Evolutionary conservation across 202 grass and related monocot species (phyloP), one percentile per base, ranked within the genome.

Genomic region (Elaeis oleifera): DNA sequence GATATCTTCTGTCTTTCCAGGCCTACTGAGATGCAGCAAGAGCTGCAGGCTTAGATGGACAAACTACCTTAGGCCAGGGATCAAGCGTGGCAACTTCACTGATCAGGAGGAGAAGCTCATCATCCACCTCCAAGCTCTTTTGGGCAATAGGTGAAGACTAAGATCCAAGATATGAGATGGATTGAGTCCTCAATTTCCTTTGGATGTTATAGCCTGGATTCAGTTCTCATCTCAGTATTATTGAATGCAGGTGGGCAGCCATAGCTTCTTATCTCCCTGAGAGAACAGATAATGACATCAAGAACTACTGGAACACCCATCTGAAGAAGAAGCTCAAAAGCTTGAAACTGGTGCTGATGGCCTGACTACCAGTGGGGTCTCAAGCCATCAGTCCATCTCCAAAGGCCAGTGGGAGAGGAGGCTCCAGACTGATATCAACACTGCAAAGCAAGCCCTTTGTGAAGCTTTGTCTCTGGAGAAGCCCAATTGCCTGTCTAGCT

Each of bases 291-390:
- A 95, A 95, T 61, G 86, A 95, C 86, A 72, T 95, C 81, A 95
- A 95, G 90, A 90, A 95, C 76, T 86, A 87, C 83, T 95, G 86
- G 90, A 90, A 95, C 83, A 95, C 86, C 1, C 83, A 95, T 77
- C 86, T 95, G 66, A 90, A 80, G 72, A 90, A 87, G 65, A 95
- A 87, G 73, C 78, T 90, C 6, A 60, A 22, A 54, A 49, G 58
- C 25, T 13, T 4, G 6, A 58, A 44, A 14, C 36, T 44, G 36
- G 36, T 44, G 36, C 2, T 44, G 36, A 44, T 44, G 36, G 36
- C 36, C 36, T 44, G 36, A 44, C 36, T 2, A 1, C 3, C 54
- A 14, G 6, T 32, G 1, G 31, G 15, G 16, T 24, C 6, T 25
- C 9, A 7, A 66, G 58, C 53, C 52, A 28, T 5, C 27, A 44